Base-by-base conservation (phyloP, 176 grass and related monocot genomes). In the Typha latifolia region DNA sequence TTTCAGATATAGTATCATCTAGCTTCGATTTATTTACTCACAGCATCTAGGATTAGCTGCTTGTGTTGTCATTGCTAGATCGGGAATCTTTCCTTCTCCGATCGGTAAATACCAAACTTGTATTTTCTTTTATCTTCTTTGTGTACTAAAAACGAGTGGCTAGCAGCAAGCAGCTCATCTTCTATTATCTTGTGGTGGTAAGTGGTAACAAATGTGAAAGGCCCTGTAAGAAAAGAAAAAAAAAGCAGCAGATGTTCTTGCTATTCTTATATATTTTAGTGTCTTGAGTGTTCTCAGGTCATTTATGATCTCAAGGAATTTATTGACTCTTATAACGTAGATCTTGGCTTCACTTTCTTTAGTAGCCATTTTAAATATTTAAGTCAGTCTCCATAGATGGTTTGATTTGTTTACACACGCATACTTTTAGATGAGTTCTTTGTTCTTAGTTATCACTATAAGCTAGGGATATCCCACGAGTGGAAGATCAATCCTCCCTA, bases 1-100 rank as follows among this genome's bases (percentile, higher is more conserved):
- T 66, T 63, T 78, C 63, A 57, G 68, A 69, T 53, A 63, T 72
- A 73, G 77, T 73, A 80, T 59, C 22, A 26, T 66, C 61, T 80
- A 67, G 63, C 69, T 66, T 72, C 49, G 31, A 2, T 80, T 50
- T 51, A 12, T 27, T 50, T 32, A 14, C n/a, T n/a, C 26, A 2
- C 14, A 32, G 14, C 19, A 18, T n/a, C 19, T 70, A 15, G 51
- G 48, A 27, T 77, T 69, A 77, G 53, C 32, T 69, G 62, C 68
- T 62, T 9, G 32, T 51, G 48, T 69, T 34, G 53, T 62, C 9
- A 21, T 34, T 26, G 22, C 68, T 69, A 69, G 66, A 69, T 61
- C 55, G 9, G 66, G 66, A 62, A 62, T 62, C 34, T 49, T 61
- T 74, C 62, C n/a, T 23, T 14, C 23, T 62, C 74, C 49, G 32